Evolutionary conservation across 106 monocot species (phyloP), one percentile per base, ranked within the genome.

Genomic region (Gastrodia elata): DNA sequence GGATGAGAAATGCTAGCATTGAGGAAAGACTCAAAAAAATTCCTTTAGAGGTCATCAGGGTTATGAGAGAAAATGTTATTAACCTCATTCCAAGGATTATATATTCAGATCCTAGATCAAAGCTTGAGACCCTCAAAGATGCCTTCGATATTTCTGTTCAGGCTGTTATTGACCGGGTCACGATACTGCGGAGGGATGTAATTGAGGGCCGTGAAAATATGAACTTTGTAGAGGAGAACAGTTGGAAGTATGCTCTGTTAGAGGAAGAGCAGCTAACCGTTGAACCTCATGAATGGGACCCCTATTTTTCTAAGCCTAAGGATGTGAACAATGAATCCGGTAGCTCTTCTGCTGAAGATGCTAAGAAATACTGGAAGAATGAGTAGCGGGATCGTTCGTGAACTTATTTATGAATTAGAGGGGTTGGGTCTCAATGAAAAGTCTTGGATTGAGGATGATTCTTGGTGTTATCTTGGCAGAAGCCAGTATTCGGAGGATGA

Each of bases 71-170:
- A 69, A 76, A 80, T 56, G 93, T 90, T 24, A 84, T 94, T 33
- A 76, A 71, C 48, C 82, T 94, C 38, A 91, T 94, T 71, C 94
- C 94, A 2, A 82, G 79, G 55, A 64, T 94, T 58, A 55, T 90
- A 25, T 94, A 88, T 76, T 87, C 80, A 1, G 94, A 94, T 73
- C 94, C 94, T 30, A 78, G 88, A 73, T 82, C 87, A 13, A 82
- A 76, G 39, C 59, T 88, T 56, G 78, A 82, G 52, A 82, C 83
- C 59, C 69, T 94, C 18, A 90, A 81, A 55, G 93, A 93, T 82
- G 90, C 93, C n/a, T 90, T 93, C 80, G 93, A 93, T 87, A 81
- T 93, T 68, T 76, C 93, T 22, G 78, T 93, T 8, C 82, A 94
- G 64, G 91, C 89, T 16, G 70, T 91, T 32, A 83, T 94, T 30